A percentile compares a stretch with the other conserved stretches of the same genome.
phyloP scores from a whole-genome alignment of 331 rosid species.

The Telfairia occidentalis region DNA sequence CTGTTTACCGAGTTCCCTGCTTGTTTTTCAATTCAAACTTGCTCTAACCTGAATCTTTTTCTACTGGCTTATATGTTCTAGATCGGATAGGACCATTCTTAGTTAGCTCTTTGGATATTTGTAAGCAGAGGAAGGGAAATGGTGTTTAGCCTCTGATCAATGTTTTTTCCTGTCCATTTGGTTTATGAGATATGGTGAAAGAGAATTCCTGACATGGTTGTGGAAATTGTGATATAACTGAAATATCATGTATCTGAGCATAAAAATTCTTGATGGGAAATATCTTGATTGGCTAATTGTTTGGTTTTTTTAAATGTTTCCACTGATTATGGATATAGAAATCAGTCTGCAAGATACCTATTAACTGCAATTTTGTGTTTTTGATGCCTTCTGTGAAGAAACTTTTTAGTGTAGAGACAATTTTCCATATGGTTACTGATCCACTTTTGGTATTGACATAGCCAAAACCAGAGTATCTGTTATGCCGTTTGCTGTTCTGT shows the following conservation, averaged over 20 bases:
- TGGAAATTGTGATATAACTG: neutral
- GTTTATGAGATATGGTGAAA: neutral
- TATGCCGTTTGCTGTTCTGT: neutral
- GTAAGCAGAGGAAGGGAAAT: neutral
- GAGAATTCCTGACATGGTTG: neutral
- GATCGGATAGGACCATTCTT: neutral
- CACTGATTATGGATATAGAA: neutral
- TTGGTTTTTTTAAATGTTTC: neutral
- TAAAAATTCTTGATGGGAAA: neutral
- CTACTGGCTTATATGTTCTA: neutral
- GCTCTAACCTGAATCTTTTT: neutral
- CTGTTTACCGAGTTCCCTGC: neutral
- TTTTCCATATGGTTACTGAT: neutral
- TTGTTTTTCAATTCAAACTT: neutral
- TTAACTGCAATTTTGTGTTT: neutral
- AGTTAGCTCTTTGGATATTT: neutral
- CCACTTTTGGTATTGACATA: neutral
- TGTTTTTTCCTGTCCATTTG: neutral
- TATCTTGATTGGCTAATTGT: neutral
- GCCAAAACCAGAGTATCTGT: neutral
- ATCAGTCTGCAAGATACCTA: neutral
- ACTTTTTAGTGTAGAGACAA: neutral
- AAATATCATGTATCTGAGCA: neutral
- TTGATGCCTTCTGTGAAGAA: neutral
- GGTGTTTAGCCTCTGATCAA: neutral